Evolutionary conservation across 139 green algal species (phyloP).

Genomic region (Coccomyxa sp.): DNA sequence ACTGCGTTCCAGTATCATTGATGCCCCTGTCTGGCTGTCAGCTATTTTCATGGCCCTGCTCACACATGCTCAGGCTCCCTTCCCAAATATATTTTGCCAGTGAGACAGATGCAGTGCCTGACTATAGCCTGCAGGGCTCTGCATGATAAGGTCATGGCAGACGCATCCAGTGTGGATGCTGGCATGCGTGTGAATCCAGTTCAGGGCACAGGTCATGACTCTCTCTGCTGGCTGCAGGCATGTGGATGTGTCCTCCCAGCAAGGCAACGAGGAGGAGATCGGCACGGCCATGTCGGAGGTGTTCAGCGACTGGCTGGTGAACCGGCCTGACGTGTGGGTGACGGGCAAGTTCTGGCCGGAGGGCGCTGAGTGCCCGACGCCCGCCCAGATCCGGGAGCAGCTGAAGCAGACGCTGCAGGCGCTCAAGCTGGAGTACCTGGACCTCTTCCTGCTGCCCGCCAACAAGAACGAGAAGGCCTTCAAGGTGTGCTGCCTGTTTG

Average conservation of each 20-base stretch:
- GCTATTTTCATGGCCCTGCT: no score
- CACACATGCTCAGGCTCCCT: no score
- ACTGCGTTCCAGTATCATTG: no score
- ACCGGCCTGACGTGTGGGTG: background rate
- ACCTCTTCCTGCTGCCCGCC: conserved; percentile 27
- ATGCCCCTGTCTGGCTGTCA: no score
- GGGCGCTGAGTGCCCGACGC: background rate
- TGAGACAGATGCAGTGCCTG: no score
- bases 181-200: no score
- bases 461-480: background rate
- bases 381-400: background rate
- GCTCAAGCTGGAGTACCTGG: conserved; percentile 9
- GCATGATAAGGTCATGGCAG: no score
- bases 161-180: no score
- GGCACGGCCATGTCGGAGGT: background rate
- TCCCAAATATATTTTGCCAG: no score
- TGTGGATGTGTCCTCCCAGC: background rate
- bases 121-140: no score
- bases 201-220: no score
- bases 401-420: conserved; percentile 2
- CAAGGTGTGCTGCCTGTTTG: no score
- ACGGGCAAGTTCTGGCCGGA: background rate
- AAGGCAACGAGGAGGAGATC: conserved; percentile 5
- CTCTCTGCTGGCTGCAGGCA: conserved; percentile 7
- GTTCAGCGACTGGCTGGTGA: background rate